phyloP scores from a whole-genome alignment of 306 rosid genomes.

The Cucurbita argyrosperma region DNA sequence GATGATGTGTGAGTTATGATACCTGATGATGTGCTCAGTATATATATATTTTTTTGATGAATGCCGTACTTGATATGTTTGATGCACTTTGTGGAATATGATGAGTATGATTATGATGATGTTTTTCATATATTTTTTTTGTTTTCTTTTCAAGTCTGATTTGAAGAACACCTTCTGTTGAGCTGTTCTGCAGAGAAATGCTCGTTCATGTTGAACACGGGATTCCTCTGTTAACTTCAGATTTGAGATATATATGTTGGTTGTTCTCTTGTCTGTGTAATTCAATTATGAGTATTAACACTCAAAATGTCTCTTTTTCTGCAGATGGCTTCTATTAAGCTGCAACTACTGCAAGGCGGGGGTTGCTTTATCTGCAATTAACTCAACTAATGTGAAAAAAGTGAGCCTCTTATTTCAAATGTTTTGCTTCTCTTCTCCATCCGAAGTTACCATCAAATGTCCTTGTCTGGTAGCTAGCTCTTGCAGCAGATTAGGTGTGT shows the following conservation, averaged over 20 bases:
- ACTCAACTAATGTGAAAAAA: background rate
- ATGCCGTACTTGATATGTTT: no score
- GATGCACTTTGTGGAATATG: no score
- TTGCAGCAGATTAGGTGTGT: background rate
- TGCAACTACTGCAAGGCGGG: background rate
- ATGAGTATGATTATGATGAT: no score
- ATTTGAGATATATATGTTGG: background rate
- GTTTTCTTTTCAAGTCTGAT: background rate
- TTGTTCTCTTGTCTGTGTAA: background rate
- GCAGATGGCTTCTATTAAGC: background rate
- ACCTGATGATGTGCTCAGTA: no score
- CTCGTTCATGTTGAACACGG: background rate
- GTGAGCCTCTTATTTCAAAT: background rate
- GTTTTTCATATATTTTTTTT: no score
- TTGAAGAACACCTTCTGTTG: background rate
- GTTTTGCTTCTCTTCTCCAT: background rate
- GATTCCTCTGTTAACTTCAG: background rate
- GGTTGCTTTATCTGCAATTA: background rate
- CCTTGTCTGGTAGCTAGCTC: background rate
- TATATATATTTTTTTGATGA: no score
- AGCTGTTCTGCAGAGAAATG: background rate
- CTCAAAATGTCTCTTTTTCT: background rate
- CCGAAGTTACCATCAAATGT: background rate
- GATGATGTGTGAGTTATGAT: no score
- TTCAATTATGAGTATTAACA: background rate